phyloP scores from a whole-genome alignment of 2,329 filamentous ascomycete genomes.

The Ophiocordyceps robertsii region DNA sequence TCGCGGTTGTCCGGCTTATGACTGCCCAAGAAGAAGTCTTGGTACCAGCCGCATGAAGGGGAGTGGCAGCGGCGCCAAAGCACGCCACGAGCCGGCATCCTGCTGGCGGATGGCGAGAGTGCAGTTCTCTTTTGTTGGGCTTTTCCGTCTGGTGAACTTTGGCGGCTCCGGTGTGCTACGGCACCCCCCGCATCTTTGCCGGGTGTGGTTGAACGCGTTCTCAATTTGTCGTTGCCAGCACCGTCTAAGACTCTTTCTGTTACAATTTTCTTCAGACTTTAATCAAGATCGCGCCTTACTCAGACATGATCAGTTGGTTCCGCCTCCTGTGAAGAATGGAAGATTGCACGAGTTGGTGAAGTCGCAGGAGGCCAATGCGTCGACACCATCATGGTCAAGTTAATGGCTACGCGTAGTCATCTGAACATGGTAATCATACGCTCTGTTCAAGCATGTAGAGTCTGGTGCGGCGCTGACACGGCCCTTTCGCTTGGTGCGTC shows the following conservation, averaged over 20 bases:
- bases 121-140: neutral
- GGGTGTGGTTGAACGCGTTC: slow-evolving; percentile 15
- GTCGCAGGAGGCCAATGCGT: no score
- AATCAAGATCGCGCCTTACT: slow-evolving; percentile 22
- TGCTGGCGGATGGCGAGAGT: neutral
- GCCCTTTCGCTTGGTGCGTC: neutral
- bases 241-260: slow-evolving; percentile 19
- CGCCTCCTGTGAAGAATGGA: no score
- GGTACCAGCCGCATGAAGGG: slow-evolving; percentile 8
- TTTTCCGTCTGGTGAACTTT: neutral
- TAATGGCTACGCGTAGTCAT: no score
- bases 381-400: no score
- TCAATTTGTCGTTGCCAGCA: slow-evolving; percentile 22
- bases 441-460: no score
- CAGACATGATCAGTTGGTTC: slow-evolving; percentile 2
- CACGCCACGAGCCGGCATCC: neutral
- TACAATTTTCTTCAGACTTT: slow-evolving; percentile 23
- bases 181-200: slow-evolving; percentile 2
- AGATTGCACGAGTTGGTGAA: no score
- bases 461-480: neutral
- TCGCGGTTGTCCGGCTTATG: slow-evolving; percentile 6
- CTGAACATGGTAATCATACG: no score
- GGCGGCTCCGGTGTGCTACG: slow-evolving; percentile 1
- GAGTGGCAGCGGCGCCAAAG: slow-evolving; percentile 2
- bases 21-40: slow-evolving; percentile 5